Conservation (phyloP, 2,329 filamentous ascomycete genomes). For the Alternaria arbusti region DNA sequence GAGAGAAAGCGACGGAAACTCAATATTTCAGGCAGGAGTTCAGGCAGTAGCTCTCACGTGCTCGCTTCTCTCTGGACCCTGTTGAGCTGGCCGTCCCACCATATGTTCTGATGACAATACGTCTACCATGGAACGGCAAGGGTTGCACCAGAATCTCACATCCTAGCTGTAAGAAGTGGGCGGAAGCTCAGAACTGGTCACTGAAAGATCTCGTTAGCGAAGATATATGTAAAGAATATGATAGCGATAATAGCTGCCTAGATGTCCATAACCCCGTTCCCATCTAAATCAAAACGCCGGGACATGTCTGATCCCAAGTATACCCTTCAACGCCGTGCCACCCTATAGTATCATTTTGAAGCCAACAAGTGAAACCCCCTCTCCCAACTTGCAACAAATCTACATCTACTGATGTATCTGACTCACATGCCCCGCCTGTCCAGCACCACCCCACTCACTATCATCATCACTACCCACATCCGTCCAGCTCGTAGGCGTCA, state of each 20-base stretch:
- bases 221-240: background rate
- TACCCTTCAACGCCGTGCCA: background rate
- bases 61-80: background rate
- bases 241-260: background rate
- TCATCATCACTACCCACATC: conserved; percentile 50
- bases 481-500: conserved; percentile 50
- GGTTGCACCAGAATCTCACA: background rate
- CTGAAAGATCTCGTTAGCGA: background rate
- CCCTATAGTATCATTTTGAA: conserved; percentile 3
- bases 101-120: fast-evolving
- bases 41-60: background rate
- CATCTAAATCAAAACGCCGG: background rate
- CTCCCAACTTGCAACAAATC: background rate
- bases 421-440: conserved; percentile 30
- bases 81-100: background rate
- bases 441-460: conserved; percentile 45
- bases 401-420: conserved; percentile 29
- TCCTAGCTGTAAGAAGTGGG: no score
- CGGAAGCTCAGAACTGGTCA: background rate
- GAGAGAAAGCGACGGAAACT: background rate
- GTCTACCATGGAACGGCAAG: background rate
- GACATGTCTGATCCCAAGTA: background rate
- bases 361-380: background rate
- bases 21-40: background rate
- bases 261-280: background rate